These are phyloP conservation scores for Hymenochaete sp. DNA, from an alignment of 1,284 basidiomycete species.

Conservation along the genomic window DNA sequence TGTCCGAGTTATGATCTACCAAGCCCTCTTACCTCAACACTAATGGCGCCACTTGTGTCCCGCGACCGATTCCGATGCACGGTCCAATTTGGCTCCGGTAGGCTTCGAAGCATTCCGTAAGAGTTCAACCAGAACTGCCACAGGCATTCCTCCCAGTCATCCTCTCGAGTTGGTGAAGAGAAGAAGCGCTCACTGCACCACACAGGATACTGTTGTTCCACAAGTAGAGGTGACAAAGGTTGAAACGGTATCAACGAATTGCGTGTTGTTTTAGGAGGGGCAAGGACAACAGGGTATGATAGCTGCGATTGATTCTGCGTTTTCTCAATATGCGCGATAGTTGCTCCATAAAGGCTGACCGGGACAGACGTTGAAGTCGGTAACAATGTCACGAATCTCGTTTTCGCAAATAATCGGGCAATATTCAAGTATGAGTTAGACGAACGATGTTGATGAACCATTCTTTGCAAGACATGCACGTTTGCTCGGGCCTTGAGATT, in stretches of 20 bases:
- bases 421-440: slow-evolving; percentile 52
- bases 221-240: slow-evolving; percentile 37
- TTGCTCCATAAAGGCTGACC: slow-evolving; percentile 9
- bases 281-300: slow-evolving; percentile 9
- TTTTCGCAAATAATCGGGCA: slow-evolving; percentile 49
- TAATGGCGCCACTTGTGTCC: not conserved
- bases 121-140: slow-evolving; percentile 55
- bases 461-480: slow-evolving; percentile 23
- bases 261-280: slow-evolving; percentile 25
- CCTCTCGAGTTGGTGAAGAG: slow-evolving; percentile 33
- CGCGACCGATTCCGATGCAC: not conserved
- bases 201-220: slow-evolving; percentile 39
- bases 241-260: slow-evolving; percentile 29
- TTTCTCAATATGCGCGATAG: not conserved
- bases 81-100: slow-evolving; percentile 4
- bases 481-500: slow-evolving; percentile 20
- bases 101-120: slow-evolving; percentile 7
- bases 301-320: slow-evolving; percentile 7
- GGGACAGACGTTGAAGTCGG: slow-evolving; percentile 28
- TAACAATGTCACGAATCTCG: slow-evolving; percentile 41
- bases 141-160: slow-evolving; percentile 59
- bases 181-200: slow-evolving; percentile 62
- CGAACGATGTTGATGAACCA: slow-evolving; percentile 42
- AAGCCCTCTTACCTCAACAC: slow-evolving; percentile 6
- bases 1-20: not conserved